Base-by-base conservation (phyloP, 1,284 basidiomycete species). In the Malassezia japonica region DNA sequence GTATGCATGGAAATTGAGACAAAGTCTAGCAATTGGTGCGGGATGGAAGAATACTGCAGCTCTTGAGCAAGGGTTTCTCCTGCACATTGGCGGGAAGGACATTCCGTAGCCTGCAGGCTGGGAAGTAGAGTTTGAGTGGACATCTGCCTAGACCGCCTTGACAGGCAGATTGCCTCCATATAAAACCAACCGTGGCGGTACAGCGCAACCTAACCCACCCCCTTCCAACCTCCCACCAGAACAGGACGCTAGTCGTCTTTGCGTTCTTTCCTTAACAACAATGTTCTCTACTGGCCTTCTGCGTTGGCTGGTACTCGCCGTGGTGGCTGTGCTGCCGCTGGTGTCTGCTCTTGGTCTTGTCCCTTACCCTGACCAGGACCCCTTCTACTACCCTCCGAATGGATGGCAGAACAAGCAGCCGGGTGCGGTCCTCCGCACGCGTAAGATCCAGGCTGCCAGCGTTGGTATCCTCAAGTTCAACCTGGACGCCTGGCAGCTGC, bases 341-440 rank as follows among this genome's bases (percentile, higher is more conserved):
- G 46, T 48, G 6, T 40, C 31, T 20, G 46, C 40, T 2, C 34
- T 44, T 3, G 46, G 46, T 8, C 6, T 12, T 25, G 46, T 48
- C 5, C 46, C 51, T 10, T 48, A 44, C 41, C 51, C 51, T 20
- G 27, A 38, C 20, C 23, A 54, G 9, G 51, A 54, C 37, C 46
- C 51, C 27, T 54, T 54, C 51, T 54, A 54, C 41, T 48, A 54
- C 46, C 46, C 51, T n/a, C 33, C 32, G 3, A 33, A 36, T 20
- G 51, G 51, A 16, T 54, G 51, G 51, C 40, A 54, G 45, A 39
- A 25, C 35, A 27, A 42, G 41, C n/a, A 28, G 31, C 51, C 46
- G 15, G 67, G 67, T 40, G 45, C 54, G 10, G 57, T 70, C 39
- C 44, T 70, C 2, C 49, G 58, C 3, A 56, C 55, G 7, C 56